phyloP scores from a whole-genome alignment of 2,329 filamentous ascomycete genomes.

The Colletotrichum chrysophilum region DNA sequence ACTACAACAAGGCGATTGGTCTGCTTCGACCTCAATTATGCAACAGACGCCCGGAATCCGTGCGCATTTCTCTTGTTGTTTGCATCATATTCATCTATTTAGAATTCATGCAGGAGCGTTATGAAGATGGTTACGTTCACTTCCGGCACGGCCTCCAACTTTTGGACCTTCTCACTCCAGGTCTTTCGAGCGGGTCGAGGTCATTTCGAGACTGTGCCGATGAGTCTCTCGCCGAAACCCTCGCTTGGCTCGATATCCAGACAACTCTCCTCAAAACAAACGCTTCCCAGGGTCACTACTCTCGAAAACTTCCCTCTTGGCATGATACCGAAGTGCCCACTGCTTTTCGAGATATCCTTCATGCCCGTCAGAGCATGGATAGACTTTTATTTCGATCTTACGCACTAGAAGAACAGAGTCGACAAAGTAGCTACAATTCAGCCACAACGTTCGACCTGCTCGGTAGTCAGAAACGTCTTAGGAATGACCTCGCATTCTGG shows the following conservation, averaged over 20 bases:
- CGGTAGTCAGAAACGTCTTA: not conserved
- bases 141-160: not conserved
- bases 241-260: not conserved
- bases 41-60: not conserved
- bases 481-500: not conserved
- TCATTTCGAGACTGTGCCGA: not conserved
- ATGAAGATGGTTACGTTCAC: not conserved
- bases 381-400: not conserved
- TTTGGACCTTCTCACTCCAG: not conserved
- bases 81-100: not conserved
- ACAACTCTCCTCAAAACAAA: not conserved
- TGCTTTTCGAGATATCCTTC: not conserved
- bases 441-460: not conserved
- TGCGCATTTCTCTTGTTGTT: not conserved
- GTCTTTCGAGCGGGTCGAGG: not conserved
- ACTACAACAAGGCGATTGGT: not conserved
- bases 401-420: not conserved
- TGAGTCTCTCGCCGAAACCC: not conserved
- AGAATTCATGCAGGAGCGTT: not conserved
- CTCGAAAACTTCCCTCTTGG: not conserved
- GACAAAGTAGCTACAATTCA: rapidly evolving
- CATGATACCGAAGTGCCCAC: not conserved
- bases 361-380: not conserved
- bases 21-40: not conserved
- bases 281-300: rapidly evolving